These are phyloP conservation scores for Rhododendron ferrugineum DNA, from an alignment of 148 eudicot species.

Conservation along the genomic window DNA sequence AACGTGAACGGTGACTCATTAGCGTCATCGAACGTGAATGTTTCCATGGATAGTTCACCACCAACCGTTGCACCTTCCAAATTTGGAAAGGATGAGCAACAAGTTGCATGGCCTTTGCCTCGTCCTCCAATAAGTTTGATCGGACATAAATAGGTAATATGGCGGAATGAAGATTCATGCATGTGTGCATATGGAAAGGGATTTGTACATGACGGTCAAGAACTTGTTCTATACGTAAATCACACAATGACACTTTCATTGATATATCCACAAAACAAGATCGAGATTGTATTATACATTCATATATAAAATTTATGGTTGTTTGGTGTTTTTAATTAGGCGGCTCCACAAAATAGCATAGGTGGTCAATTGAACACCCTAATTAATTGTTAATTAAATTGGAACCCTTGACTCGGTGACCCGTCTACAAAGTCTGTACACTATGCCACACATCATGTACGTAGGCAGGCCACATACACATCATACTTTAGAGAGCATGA, in stretches of 20 bases:
- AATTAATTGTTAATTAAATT: no score
- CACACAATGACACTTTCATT: neutral
- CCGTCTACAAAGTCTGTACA: no score
- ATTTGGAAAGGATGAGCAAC: neutral
- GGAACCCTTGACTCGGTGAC: no score
- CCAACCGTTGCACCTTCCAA: neutral
- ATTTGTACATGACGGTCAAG: neutral
- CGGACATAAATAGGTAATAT: neutral
- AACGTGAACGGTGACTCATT: neutral
- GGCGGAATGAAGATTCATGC: neutral
- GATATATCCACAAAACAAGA: neutral
- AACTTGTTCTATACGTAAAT: neutral
- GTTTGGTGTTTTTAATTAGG: neutral
- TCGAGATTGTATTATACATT: neutral
- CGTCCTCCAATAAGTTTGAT: neutral
- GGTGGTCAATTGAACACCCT: no score
- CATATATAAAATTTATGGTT: neutral
- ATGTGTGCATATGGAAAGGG: neutral
- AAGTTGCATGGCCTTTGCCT: neutral
- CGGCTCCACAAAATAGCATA: no score
- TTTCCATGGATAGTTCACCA: neutral
- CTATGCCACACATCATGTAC: no score
- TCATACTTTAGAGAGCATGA: no score
- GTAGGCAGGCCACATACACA: no score
- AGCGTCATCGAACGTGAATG: neutral